Conservation (phyloP, 768 basidiomycete genomes). For the Russula virescens region DNA sequence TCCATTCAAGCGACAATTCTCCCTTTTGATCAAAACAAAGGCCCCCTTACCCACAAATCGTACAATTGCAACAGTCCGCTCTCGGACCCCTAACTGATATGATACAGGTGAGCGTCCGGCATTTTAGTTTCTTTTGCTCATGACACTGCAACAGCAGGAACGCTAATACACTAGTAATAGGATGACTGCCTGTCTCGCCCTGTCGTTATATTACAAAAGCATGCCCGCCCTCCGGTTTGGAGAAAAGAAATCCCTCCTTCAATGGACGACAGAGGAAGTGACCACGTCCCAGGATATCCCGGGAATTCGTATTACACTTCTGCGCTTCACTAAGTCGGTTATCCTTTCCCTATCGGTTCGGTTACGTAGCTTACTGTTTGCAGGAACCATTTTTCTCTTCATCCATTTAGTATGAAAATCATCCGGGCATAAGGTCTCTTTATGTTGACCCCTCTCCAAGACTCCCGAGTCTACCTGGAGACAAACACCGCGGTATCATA, state of each 20-base stretch:
- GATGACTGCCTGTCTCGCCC: neutral
- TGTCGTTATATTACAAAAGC: neutral
- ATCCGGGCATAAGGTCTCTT: neutral
- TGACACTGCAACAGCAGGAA: neutral
- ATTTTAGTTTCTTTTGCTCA: neutral
- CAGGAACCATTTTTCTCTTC: neutral
- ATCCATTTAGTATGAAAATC: too few relatives aligned
- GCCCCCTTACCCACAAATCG: neutral
- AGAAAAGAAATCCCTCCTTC: neutral
- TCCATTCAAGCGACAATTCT: too few relatives aligned
- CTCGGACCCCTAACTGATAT: neutral
- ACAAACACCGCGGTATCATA: neutral
- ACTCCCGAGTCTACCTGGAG: neutral
- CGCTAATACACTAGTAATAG: neutral
- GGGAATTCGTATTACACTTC: too few relatives aligned
- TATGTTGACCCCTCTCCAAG: neutral
- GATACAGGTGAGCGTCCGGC: neutral
- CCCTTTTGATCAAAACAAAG: too few relatives aligned
- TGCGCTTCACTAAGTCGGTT: neutral
- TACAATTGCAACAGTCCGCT: neutral
- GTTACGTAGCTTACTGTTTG: neutral
- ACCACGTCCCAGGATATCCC: too few relatives aligned
- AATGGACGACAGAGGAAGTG: neutral
- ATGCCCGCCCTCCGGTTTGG: too few relatives aligned
- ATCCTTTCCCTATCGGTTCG: neutral